Conservation (phyloP, 1,284 basidiomycete species). For the Ustilago crameri region DNA sequence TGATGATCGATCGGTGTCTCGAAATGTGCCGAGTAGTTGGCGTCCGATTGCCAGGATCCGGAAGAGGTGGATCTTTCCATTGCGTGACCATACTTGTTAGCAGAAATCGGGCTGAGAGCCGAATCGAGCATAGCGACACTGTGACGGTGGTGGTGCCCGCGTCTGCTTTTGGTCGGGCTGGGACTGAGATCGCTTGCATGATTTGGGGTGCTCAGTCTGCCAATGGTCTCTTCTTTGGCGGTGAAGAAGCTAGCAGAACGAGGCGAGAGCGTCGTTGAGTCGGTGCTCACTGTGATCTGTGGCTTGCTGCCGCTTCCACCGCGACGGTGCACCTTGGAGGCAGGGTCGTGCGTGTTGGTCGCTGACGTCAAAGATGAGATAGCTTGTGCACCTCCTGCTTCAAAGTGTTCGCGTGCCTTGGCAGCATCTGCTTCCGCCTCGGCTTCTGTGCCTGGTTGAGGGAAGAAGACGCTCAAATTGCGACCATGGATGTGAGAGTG, state of each 20-base stretch:
- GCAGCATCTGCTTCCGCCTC: conserved; percentile 52
- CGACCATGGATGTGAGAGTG: conserved; percentile 61
- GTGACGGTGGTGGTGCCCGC: conserved; percentile 58
- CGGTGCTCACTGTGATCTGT: conserved; percentile 53
- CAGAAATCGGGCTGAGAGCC: conserved; percentile 24
- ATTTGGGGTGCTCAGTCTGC: conserved; percentile 22
- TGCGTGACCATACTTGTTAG: conserved; percentile 13
- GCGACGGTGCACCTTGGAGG: conserved; percentile 30
- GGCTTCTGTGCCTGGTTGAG: conserved; percentile 62
- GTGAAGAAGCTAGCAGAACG: conserved; percentile 43
- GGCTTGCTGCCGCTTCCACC: conserved; percentile 41
- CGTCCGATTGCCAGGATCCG: conserved; percentile 29
- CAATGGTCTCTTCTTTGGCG: conserved; percentile 5
- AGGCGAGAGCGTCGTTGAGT: conserved; percentile 37
- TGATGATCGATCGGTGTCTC: conserved; percentile 13
- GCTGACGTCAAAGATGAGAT: conserved; percentile 7
- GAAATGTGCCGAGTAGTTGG: conserved; percentile 6
- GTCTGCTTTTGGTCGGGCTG: conserved; percentile 49
- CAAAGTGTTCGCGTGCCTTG: conserved; percentile 35
- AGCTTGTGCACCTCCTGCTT: conserved; percentile 3
- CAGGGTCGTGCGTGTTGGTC: conserved; percentile 1
- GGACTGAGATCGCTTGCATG: conserved; percentile 26
- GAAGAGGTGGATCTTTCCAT: conserved; percentile 42
- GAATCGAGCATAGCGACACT: conserved; percentile 55
- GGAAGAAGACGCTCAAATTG: conserved; percentile 66